Conservation (phyloP, 129 eudicot genomes). For the Tagetes erecta region DNA sequence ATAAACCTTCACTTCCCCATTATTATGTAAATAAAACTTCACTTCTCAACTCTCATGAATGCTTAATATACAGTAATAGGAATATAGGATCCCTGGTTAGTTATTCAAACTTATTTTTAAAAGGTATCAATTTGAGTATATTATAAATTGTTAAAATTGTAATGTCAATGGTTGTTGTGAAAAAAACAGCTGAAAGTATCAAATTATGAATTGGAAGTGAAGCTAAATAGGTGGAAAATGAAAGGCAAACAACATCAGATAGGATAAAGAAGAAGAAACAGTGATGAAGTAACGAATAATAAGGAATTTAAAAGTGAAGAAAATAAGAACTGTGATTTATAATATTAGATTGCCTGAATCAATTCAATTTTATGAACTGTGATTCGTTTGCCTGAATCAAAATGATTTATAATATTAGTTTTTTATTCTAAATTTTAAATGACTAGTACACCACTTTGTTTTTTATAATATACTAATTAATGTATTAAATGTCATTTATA, state of each 20-base stretch:
- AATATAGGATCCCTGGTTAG: neutral
- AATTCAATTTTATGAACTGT: too few species aligned
- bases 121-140: neutral
- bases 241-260: constrained; percentile 38
- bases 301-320: constrained; percentile 9
- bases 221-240: constrained; percentile 56
- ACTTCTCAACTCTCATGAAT: constrained; percentile 12
- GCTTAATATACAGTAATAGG: constrained; percentile 8
- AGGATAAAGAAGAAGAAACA: constrained; percentile 5
- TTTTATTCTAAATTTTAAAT: too few species aligned
- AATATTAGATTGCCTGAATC: too few species aligned
- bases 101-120: constrained; percentile 10
- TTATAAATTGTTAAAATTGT: constrained; percentile 14
- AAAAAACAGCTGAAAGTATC: constrained; percentile 45
- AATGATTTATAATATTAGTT: too few species aligned
- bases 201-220: constrained; percentile 61
- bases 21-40: constrained; percentile 32
- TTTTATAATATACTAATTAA: too few species aligned
- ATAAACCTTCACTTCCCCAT: too few species aligned
- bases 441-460: too few species aligned
- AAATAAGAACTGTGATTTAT: too few species aligned
- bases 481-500: too few species aligned
- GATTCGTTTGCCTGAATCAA: too few species aligned
- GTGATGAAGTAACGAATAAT: constrained; percentile 31
- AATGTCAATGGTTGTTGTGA: constrained; percentile 44